Base-by-base conservation (phyloP, 2,329 filamentous ascomycete species). In the Leptographium galeiforme region DNA sequence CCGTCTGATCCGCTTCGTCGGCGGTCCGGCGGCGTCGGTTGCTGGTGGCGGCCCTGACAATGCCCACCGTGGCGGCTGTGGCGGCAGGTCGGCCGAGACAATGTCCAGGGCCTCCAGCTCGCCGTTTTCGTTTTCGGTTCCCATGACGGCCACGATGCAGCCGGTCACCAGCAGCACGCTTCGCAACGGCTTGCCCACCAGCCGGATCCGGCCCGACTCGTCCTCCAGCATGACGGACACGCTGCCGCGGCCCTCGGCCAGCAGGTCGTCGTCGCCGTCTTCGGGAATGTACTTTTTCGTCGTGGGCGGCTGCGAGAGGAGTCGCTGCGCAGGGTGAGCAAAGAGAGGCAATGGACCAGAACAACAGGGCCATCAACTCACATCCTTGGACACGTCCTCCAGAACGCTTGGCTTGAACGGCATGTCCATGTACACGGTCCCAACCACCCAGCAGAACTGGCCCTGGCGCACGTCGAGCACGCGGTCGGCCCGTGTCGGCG, bases 401-500 rank as follows among this genome's bases (percentile, higher is more conserved):
- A 98, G 72, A 66, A 98, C 91, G 64, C 94, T 95, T 1, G 94
- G 93, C 71, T 98, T 98, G 63, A 96, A 69, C 2, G 87, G 81
- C 88, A 98, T 90, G 58, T 97, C 89, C 85, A 97, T 95, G 67
- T 95, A 98, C 36, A 97, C 82, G 0, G 93, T 98, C 16, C 94
- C 93, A 0, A 84, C 78, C 16, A 98, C 86, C 89, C 91, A 98
- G 71, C 91, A 97, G 39, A 97, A 73, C 70, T 96, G 84, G 58
- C 93, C 93, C 71, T 97, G 93, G 56, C 91, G 82, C 51, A 98
- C 93, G 69, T 98, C 91, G 34, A 98, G 77, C 56, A 98, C 93
- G 60, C 93, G 78, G 36, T 96, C 87, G 16, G 94, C 89, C 59
- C 77, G 81, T 60, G 77, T 78, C 12, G 88, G 88, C 54, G 73